These are phyloP conservation scores for Brettanomyces nanus DNA, from an alignment of 805 yeast species.

Conservation along the genomic window DNA sequence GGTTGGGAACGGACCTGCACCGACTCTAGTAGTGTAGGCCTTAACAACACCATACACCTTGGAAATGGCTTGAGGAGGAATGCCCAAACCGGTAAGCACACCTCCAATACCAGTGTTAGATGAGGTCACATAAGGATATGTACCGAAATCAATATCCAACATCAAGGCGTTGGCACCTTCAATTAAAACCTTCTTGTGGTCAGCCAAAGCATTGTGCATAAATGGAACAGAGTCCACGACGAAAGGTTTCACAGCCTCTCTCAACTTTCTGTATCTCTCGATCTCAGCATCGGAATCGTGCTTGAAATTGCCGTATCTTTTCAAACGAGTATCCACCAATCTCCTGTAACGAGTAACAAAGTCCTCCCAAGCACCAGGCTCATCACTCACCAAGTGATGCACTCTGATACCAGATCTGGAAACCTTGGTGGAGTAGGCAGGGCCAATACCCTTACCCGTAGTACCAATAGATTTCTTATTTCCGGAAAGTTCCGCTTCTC, in stretches of 20 bases:
- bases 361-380: conserved; percentile 89
- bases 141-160: conserved; percentile 97
- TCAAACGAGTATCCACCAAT: conserved; percentile 69
- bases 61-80: conserved; percentile 80
- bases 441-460: conserved; percentile 98
- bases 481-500: conserved; percentile 80
- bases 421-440: conserved; percentile 94
- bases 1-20: conserved; percentile 99
- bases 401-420: conserved; percentile 95
- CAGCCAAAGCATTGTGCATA: conserved; percentile 67
- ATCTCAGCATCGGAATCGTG: conserved; percentile 79
- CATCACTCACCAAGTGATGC: conserved; percentile 87
- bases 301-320: conserved; percentile 90
- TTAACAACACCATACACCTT: conserved; percentile 93
- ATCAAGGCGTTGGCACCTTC: conserved; percentile 98
- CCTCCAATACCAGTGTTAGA: conserved; percentile 97
- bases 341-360: conserved; percentile 73
- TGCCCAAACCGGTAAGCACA: conserved; percentile 91
- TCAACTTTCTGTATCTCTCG: conserved; percentile 63
- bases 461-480: conserved; percentile 90
- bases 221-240: conserved; percentile 89
- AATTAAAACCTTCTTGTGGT: conserved; percentile 78
- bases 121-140: conserved; percentile 95
- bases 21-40: conserved; percentile 98
- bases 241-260: conserved; percentile 72